phyloP scores from a whole-genome alignment of 148 eudicot species.

The Spergularia bocconei region DNA sequence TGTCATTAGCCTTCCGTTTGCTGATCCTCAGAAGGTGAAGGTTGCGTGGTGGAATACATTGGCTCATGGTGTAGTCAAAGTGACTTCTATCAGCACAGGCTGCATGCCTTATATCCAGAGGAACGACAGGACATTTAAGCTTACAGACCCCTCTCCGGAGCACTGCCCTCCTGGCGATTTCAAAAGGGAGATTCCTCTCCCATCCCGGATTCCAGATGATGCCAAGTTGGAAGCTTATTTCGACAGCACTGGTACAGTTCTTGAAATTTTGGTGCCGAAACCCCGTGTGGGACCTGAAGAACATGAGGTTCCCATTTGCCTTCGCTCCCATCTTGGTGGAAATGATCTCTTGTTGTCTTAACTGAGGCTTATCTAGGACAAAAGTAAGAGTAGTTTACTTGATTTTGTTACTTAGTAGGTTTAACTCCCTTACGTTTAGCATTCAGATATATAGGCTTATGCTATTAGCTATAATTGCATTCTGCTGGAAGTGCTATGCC shows the following conservation, averaged over 20 bases:
- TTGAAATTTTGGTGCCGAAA: slow-evolving; percentile 75
- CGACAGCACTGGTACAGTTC: slow-evolving; percentile 59
- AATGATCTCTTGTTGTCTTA: slow-evolving; percentile 56
- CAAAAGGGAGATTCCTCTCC: slow-evolving; percentile 61
- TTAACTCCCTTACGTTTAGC: slow-evolving; percentile 20
- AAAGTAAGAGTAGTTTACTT: slow-evolving; percentile 34
- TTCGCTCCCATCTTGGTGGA: slow-evolving; percentile 53
- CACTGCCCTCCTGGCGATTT: slow-evolving; percentile 84
- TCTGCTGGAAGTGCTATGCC: slow-evolving; percentile 21
- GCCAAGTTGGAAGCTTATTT: slow-evolving; percentile 79
- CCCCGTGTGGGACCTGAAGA: slow-evolving; percentile 68
- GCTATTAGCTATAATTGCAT: slow-evolving; percentile 1
- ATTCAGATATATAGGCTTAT: slow-evolving; percentile 14
- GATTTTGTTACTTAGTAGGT: slow-evolving; percentile 18
- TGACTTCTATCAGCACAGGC: slow-evolving; percentile 61
- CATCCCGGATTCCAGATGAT: slow-evolving; percentile 73
- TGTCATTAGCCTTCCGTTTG: slow-evolving; percentile 56
- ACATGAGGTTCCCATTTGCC: slow-evolving; percentile 70
- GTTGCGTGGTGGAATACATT: slow-evolving; percentile 77
- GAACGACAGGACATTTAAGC: slow-evolving; percentile 58
- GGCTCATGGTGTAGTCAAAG: slow-evolving; percentile 65
- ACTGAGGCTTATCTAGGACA: slow-evolving; percentile 29
- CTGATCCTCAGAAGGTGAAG: slow-evolving; percentile 63
- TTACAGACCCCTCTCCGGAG: slow-evolving; percentile 67
- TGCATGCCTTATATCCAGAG: slow-evolving; percentile 57